A percentile compares a stretch with the other conserved stretches of the same genome.
Conservation (phyloP, 768 basidiomycete species). For the Hebeloma cylindrosporum region DNA sequence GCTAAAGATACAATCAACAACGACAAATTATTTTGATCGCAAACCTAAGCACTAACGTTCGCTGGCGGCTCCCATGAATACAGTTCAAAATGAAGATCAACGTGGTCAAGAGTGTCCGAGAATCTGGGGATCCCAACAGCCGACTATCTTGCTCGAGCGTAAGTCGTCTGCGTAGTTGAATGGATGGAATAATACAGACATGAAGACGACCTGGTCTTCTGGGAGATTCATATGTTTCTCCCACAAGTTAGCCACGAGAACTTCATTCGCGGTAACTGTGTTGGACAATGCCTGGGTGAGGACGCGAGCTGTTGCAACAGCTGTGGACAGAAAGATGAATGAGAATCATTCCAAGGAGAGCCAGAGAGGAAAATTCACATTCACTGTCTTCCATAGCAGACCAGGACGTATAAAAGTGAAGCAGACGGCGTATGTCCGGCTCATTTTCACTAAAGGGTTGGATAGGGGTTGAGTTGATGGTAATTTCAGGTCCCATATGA, state of each 20-base stretch:
- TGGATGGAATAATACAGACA: slow-evolving; percentile 45
- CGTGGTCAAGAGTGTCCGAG: slow-evolving; percentile 56
- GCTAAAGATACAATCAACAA: slow-evolving; percentile 33
- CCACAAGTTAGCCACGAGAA: slow-evolving; percentile 60
- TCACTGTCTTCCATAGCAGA: slow-evolving; percentile 58
- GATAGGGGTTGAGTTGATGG: slow-evolving; percentile 5
- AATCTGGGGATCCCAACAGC: slow-evolving; percentile 64
- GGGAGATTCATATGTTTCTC: slow-evolving; percentile 61
- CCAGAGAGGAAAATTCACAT: slow-evolving; percentile 39
- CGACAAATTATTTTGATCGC: slow-evolving; percentile 7
- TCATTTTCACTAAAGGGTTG: slow-evolving; percentile 59
- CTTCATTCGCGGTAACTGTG: slow-evolving; percentile 72
- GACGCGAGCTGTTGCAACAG: slow-evolving; percentile 59
- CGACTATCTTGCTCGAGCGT: slow-evolving; percentile 40
- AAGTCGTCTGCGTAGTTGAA: slow-evolving; percentile 6
- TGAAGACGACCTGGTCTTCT: slow-evolving; percentile 72
- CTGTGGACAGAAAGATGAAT: slow-evolving; percentile 39
- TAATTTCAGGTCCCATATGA: slow-evolving; percentile 8
- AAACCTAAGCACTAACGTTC: slow-evolving; percentile 49
- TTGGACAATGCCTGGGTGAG: slow-evolving; percentile 82
- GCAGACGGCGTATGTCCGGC: slow-evolving; percentile 60
- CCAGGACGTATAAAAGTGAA: slow-evolving; percentile 80
- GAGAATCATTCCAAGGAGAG: slow-evolving; percentile 10
- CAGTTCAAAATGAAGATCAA: slow-evolving; percentile 76
- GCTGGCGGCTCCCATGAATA: slow-evolving; percentile 51